These are phyloP conservation scores for Mycena filopes DNA, from an alignment of 768 basidiomycete species.

Conservation along the genomic window DNA sequence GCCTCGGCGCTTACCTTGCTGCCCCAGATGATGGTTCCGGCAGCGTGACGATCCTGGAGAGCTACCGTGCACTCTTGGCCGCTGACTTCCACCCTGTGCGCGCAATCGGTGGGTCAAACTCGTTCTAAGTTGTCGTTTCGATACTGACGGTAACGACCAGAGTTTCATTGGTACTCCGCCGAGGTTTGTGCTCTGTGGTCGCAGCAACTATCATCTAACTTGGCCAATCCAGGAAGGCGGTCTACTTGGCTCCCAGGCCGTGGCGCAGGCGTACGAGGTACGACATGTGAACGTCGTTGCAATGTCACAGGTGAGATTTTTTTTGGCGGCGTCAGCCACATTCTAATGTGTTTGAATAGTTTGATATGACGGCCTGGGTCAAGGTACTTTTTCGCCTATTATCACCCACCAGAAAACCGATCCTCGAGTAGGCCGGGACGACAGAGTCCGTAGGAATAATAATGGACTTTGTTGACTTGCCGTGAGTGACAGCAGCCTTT, in stretches of 20 bases:
- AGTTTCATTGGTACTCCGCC: constrained; percentile 89
- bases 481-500: constrained; percentile 21
- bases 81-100: constrained; percentile 74
- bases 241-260: constrained; percentile 89
- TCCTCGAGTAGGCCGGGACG: constrained; percentile 62
- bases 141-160: constrained; percentile 39
- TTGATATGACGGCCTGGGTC: constrained; percentile 96
- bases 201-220: constrained; percentile 28
- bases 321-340: constrained; percentile 10
- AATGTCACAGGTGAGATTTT: constrained; percentile 77
- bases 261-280: constrained; percentile 81
- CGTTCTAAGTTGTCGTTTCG: not conserved
- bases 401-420: constrained; percentile 28
- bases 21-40: constrained; percentile 79
- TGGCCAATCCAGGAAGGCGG: constrained; percentile 73
- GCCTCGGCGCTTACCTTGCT: constrained; percentile 34
- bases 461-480: constrained; percentile 80
- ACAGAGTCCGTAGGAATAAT: constrained; percentile 86
- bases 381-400: constrained; percentile 62
- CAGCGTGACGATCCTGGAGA: constrained; percentile 81
- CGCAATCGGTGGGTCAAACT: constrained; percentile 55
- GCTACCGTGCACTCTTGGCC: constrained; percentile 76
- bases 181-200: constrained; percentile 57
- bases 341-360: constrained; percentile 53
- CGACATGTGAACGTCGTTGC: constrained; percentile 76